A percentile compares a stretch with the other conserved stretches of the same genome.
Conservation (phyloP, 805 yeast species). For the Yarrowia sp. region DNA sequence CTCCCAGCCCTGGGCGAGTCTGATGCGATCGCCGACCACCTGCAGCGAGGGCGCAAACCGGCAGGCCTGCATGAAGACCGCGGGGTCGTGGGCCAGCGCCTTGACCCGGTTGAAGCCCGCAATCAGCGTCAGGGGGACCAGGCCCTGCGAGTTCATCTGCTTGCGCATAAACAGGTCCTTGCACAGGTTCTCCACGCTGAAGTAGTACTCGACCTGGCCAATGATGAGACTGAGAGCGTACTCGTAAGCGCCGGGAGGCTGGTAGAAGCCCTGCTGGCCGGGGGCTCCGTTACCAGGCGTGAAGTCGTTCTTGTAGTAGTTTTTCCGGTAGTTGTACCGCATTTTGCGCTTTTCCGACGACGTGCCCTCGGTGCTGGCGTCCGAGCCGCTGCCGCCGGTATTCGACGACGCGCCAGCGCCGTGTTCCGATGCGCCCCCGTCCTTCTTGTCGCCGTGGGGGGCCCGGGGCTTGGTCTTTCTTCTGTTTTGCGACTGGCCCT, state of each 20-base stretch:
- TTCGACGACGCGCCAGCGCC: neutral
- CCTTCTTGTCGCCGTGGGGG: constrained; percentile 37
- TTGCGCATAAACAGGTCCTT: constrained; percentile 84
- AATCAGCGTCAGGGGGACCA: constrained; percentile 67
- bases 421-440: neutral
- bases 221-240: constrained; percentile 49
- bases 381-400: too few species aligned
- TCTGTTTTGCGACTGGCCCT: neutral
- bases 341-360: constrained; percentile 30
- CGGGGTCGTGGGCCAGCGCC: constrained; percentile 62
- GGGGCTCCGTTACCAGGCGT: neutral
- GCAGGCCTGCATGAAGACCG: constrained; percentile 62
- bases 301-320: constrained; percentile 41
- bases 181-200: constrained; percentile 83
- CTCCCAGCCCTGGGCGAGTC: constrained; percentile 64
- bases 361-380: neutral
- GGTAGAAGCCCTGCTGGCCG: constrained; percentile 13
- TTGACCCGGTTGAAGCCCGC: constrained; percentile 79
- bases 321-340: constrained; percentile 43
- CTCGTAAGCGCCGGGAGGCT: constrained; percentile 43
- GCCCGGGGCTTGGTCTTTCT: constrained; percentile 30
- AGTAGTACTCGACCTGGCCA: constrained; percentile 86
- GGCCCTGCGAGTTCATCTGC: constrained; percentile 80
- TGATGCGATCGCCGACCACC: constrained; percentile 61
- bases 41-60: constrained; percentile 62